Evolutionary conservation across 106 monocot species (phyloP).

Genomic region (Dendrobium nobile): DNA sequence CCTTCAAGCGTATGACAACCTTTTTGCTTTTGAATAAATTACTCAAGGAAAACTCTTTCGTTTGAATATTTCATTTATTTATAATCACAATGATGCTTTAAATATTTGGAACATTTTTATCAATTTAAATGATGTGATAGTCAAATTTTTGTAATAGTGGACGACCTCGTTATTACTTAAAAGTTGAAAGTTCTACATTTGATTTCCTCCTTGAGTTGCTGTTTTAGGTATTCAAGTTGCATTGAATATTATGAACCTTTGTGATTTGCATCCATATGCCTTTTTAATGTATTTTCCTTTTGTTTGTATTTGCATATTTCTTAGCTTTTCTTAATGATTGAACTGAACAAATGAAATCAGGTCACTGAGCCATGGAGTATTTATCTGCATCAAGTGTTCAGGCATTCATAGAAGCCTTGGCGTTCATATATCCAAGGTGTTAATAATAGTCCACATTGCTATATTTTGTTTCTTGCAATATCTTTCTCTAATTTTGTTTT

Average conservation of each 20-base stretch:
- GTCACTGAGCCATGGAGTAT: constrained; percentile 67
- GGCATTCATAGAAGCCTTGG: constrained; percentile 96
- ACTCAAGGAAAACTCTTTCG: not conserved
- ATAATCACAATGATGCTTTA: not conserved
- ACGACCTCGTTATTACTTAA: not conserved
- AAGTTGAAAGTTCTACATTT: not conserved
- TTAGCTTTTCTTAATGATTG: not conserved
- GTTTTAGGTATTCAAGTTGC: not conserved
- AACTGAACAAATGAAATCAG: constrained; percentile 22
- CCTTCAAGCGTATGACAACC: not conserved
- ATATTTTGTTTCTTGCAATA: not conserved
- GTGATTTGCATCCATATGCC: not conserved
- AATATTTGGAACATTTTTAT: not conserved
- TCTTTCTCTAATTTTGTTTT: not conserved
- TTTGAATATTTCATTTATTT: not conserved
- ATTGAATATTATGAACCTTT: not conserved
- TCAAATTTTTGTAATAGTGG: not conserved
- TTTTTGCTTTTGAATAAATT: not conserved
- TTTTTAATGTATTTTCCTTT: not conserved
- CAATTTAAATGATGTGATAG: not conserved
- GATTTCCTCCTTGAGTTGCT: not conserved
- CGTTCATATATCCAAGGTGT: constrained; percentile 82
- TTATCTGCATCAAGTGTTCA: constrained; percentile 93
- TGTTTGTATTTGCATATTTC: not conserved
- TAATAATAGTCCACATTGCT: not conserved